Conservation (phyloP, 768 basidiomycete species). For the Tricholoma matsutake region DNA sequence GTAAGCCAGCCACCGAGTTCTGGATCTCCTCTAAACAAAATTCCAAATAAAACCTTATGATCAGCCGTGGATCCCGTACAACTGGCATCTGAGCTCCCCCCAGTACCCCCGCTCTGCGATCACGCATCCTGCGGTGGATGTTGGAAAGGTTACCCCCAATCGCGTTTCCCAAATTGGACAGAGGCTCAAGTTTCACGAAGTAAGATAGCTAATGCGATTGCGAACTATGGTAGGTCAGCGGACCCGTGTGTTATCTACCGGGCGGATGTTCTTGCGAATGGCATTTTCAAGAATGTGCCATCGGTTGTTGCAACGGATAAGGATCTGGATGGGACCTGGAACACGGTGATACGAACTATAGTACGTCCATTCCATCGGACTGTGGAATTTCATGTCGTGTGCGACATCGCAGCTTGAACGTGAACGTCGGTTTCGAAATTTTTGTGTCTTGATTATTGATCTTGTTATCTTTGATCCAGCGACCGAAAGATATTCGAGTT, state of each 20-base stretch:
- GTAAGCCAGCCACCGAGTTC: slow-evolving; percentile 14
- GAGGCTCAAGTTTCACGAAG: slow-evolving; percentile 39
- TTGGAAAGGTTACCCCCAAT: slow-evolving; percentile 43
- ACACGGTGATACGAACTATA: slow-evolving; percentile 17
- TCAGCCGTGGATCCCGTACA: slow-evolving; percentile 15
- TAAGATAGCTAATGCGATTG: slow-evolving; percentile 36
- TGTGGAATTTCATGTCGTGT: not conserved
- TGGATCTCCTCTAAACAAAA: not conserved
- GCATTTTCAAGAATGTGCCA: slow-evolving; percentile 33
- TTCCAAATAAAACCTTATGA: not conserved
- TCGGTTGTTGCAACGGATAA: slow-evolving; percentile 18
- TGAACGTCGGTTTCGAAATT: too few species aligned
- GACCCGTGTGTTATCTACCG: slow-evolving; percentile 31
- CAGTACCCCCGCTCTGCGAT: slow-evolving; percentile 36
- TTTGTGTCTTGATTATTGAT: not conserved
- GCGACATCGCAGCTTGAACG: too few species aligned
- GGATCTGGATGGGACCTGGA: slow-evolving; percentile 35
- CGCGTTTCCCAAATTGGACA: slow-evolving; percentile 60
- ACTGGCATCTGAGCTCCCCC: slow-evolving; percentile 28
- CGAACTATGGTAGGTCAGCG: slow-evolving; percentile 23
- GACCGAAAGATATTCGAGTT: slow-evolving; percentile 38
- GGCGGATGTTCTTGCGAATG: slow-evolving; percentile 38
- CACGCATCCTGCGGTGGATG: slow-evolving; percentile 37
- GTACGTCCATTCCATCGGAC: slow-evolving; percentile 17
- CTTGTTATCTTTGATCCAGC: slow-evolving; percentile 17